Evolutionary conservation across 768 basidiomycete species (phyloP), one percentile per base, ranked within the genome.

Genomic region (Leccinum sublutescens): DNA sequence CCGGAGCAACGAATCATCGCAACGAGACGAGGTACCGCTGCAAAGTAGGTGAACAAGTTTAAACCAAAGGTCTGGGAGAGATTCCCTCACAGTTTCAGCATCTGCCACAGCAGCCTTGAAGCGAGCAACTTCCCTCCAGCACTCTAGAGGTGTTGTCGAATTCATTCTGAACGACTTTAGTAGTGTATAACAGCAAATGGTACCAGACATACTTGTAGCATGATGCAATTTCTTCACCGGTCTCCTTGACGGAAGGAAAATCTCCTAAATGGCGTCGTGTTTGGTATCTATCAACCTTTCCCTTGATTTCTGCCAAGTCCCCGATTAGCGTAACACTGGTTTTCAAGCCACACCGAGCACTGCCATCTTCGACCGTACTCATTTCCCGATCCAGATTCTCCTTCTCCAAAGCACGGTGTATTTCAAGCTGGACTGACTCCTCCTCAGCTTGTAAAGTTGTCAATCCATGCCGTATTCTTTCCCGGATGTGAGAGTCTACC

Each of bases 351-450:
- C 75, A 78, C 19, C 79, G 80, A 31, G 75, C 66, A 9, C 68
- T 61, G 31, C 61, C 76, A 36, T 73, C 78, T 36, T 80, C 82
- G 15, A 79, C 79, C 78, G 82, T 79, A 27, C 74, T 71, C 64
- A 78, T 80, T 74, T 94, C 92, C 58, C 82, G 80, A 72, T 93
- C 89, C 53, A 95, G 72, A 74, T 95, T 95, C 77, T 95, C 93
- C 76, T 86, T 88, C 78, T 95, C 89, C 51, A 95, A 78, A 2
- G 89, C 91, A 33, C 71, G 77, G 66, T 91, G 88, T 34, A 95
- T 93, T 75, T 92, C 83, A 50, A 78, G 76, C 47, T 82, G 84
- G 11, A 95, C 86, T 36, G 77, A 71, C 59, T 85, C 84, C 71
- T 93, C 92, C 67, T 91, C 85, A 29, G 79, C 76, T 33, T 82